Base-by-base conservation (phyloP, 805 yeast species). In the Starmerella gropengiesseri region DNA sequence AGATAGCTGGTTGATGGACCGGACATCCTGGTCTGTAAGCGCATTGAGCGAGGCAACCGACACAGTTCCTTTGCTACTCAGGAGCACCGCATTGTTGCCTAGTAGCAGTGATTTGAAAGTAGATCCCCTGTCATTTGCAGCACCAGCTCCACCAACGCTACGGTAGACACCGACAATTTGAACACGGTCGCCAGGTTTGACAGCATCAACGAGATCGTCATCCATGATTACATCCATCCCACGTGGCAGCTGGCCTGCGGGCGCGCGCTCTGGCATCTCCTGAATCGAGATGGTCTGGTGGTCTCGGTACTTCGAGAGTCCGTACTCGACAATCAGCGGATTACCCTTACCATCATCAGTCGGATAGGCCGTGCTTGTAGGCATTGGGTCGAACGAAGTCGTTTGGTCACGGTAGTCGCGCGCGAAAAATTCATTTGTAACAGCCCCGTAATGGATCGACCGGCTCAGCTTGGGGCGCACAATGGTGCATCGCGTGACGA, bases 221-320 rank as follows among this genome's bases (percentile, higher is more conserved):
- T 89, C 95, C 55, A 91, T 65, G n/a, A 89, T 75, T 19, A 89
- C 81, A 57, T 91, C 98, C 27, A 91, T 73, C 2, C 94, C 78
- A 55, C 97, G 71, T 27, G 98, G 98, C 49, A 91, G 69, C 64
- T 89, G 97, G 44, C 98, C 98, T 0, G 97, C 94, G 13, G 97
- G 98, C 1, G 97, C 95, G 49, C 79, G 71, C 65, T 91, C 97
- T 1, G 98, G 97, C 84, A 91, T 83, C 65, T 91, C 98, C 62
- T 91, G 98, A 28, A 91, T 80, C 0, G 95, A 75, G 28, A 91
- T 73, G 30, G 85, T 81, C 64, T 91, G 98, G 60, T 89, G 95
- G 63, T 91, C 98, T 54, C 89, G 71, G 60, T 84, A 91, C 22
- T 93, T 85, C 7, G 87, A 79, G 57, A 78, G 81, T 1, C 98